Evolutionary conservation across 495 filamentous ascomycete genomes (phyloP).

Genomic region (Tuber microsphaerosporum): DNA sequence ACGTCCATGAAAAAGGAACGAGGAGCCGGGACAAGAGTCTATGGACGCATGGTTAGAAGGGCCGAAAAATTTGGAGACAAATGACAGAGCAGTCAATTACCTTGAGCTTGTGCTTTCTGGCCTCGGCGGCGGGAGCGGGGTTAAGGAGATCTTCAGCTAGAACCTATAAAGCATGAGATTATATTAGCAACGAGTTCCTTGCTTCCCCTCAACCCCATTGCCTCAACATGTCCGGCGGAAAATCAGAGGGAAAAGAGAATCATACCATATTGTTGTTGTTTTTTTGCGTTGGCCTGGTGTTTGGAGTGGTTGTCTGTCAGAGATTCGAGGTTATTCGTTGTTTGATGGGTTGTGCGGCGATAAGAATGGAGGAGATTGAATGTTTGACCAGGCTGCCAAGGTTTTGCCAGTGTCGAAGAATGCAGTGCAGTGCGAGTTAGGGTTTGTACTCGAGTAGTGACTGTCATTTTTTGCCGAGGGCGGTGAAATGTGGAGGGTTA

Average conservation of each 20-base stretch:
- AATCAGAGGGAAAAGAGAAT: conserved; percentile 3
- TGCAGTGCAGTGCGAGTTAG: conserved; percentile 21
- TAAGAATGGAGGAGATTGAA: conserved; percentile 16
- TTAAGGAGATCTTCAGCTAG: conserved; percentile 99
- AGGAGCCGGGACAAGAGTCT: conserved; percentile 89
- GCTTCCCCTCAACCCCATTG: neutral
- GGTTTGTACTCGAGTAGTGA: conserved; percentile 16
- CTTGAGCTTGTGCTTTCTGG: conserved; percentile 99
- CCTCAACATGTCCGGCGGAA: neutral
- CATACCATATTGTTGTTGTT: conserved; percentile 34
- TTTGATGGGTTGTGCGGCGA: conserved; percentile 11
- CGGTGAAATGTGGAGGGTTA: neutral
- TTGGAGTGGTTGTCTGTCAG: conserved; percentile 16
- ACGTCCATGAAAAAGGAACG: conserved; percentile 99
- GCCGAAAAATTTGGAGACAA: conserved; percentile 30
- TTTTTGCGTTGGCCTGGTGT: conserved; percentile 9
- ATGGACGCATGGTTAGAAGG: conserved; percentile 20
- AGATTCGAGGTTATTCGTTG: conserved; percentile 21
- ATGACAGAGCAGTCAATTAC: conserved; percentile 50
- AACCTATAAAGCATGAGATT: conserved; percentile 55
- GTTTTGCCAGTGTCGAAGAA: conserved; percentile 14
- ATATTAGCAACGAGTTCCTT: neutral
- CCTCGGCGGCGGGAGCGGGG: conserved; percentile 89
- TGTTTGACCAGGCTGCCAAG: conserved; percentile 11
- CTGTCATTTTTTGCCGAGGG: conserved; percentile 12